These are phyloP conservation scores for Arthroderma sp. DNA, from an alignment of 2,329 filamentous ascomycete genomes.

Conservation along the genomic window DNA sequence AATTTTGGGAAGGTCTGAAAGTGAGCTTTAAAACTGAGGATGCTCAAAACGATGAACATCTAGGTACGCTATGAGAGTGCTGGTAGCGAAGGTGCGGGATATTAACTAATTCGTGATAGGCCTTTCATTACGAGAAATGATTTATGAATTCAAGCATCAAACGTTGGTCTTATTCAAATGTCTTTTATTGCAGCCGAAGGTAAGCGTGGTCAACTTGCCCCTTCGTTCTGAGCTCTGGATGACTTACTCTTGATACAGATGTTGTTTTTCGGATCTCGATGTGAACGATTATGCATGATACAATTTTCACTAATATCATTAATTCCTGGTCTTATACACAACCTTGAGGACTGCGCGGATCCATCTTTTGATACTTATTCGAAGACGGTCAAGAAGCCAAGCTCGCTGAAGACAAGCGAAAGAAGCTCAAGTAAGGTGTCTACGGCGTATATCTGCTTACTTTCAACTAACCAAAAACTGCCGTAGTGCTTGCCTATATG, in stretches of 20 bases:
- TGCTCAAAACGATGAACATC: constrained; percentile 68
- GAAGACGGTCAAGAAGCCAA: constrained; percentile 59
- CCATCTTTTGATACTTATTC: constrained; percentile 82
- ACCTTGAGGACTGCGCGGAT: constrained; percentile 87
- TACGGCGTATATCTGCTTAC: background rate
- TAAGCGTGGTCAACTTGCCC: constrained; percentile 24
- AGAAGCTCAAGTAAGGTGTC: constrained; percentile 52
- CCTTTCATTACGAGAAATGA: constrained; percentile 71
- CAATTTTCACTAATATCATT: constrained; percentile 93
- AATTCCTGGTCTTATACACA: constrained; percentile 81
- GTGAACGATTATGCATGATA: constrained; percentile 92
- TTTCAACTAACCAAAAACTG: constrained; percentile 12
- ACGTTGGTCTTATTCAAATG: constrained; percentile 90
- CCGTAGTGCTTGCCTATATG: constrained; percentile 71
- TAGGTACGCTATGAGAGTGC: constrained; percentile 45
- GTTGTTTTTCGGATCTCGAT: constrained; percentile 96
- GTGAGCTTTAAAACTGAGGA: constrained; percentile 48
- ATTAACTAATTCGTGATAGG: constrained; percentile 25
- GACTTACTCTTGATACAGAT: constrained; percentile 45
- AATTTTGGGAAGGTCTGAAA: constrained; percentile 79
- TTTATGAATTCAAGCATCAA: constrained; percentile 90
- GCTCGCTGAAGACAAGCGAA: constrained; percentile 82
- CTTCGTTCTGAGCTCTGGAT: background rate
- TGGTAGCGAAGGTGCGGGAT: background rate
- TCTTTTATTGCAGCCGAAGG: constrained; percentile 86